phyloP scores from a whole-genome alignment of 768 basidiomycete species.

The Gymnopilus dilepis region DNA sequence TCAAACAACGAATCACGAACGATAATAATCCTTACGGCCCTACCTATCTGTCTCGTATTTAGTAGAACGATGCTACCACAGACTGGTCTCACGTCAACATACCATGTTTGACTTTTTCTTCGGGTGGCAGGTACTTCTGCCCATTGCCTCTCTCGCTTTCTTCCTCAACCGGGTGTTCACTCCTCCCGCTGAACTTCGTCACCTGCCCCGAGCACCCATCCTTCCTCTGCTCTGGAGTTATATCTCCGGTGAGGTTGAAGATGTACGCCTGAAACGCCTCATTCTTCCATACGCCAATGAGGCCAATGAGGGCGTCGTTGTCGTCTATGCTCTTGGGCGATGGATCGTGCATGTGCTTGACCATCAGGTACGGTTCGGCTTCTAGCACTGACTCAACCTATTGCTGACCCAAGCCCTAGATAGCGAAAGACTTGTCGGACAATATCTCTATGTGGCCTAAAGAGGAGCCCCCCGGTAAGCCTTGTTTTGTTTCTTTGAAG shows the following conservation, averaged over 20 bases:
- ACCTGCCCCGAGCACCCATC: constrained; percentile 1
- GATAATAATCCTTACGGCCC: too few relatives aligned
- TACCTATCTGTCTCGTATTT: too few relatives aligned
- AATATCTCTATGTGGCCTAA: neutral
- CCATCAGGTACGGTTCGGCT: neutral
- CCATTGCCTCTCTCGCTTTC: neutral
- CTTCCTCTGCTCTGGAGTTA: constrained; percentile 5
- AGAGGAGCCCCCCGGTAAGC: neutral
- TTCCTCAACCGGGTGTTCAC: neutral
- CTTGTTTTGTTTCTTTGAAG: neutral
- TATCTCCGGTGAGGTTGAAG: neutral
- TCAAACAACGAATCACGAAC: too few relatives aligned
- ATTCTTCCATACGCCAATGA: constrained; percentile 2
- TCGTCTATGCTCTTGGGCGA: constrained; percentile 1
- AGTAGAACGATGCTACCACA: too few relatives aligned
- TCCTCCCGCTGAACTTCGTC: neutral
- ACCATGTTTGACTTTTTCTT: neutral
- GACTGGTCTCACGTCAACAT: too few relatives aligned
- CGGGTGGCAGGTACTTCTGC: neutral
- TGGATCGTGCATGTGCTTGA: constrained; percentile 9
- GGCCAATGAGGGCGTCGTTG: neutral
- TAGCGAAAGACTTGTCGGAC: neutral
- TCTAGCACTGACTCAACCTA: too few relatives aligned
- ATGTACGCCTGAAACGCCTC: constrained; percentile 1
- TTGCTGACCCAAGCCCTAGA: neutral